These are phyloP conservation scores for Leersia perrieri DNA, from an alignment of 176 grass and related monocot species.

Conservation along the genomic window DNA sequence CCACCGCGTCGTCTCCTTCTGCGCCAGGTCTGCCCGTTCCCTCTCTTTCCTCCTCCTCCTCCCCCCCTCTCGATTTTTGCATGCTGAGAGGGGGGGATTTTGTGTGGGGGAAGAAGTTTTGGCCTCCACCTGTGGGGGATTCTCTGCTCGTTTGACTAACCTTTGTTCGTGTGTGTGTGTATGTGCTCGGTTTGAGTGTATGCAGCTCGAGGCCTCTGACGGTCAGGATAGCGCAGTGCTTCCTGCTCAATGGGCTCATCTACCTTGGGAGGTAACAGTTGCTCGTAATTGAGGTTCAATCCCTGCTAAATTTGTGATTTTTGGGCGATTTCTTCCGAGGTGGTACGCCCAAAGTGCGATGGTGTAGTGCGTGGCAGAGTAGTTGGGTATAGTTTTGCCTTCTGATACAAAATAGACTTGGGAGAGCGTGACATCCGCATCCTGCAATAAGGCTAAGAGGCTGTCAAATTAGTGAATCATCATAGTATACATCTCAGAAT, in stretches of 20 bases:
- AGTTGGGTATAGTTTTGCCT: background rate
- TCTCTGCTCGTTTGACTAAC: background rate
- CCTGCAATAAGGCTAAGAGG: background rate
- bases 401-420: background rate
- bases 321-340: background rate
- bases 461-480: background rate
- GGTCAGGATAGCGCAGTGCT: slow-evolving; percentile 81
- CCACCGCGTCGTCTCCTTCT: slow-evolving; percentile 66
- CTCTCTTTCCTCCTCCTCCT: too few relatives aligned
- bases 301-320: background rate
- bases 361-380: background rate
- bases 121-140: background rate
- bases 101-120: background rate
- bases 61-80: background rate
- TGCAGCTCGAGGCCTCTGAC: slow-evolving; percentile 64
- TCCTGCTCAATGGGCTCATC: slow-evolving; percentile 88
- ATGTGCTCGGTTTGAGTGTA: too few relatives aligned
- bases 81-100: background rate
- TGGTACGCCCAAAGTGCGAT: too few relatives aligned
- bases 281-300: slow-evolving; percentile 19
- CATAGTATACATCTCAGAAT: background rate
- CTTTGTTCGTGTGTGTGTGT: background rate
- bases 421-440: background rate
- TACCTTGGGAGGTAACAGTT: slow-evolving; percentile 83
- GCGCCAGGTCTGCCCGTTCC: slow-evolving; percentile 46